Evolutionary conservation across 2,329 filamentous ascomycete species (phyloP).

Genomic region (Botrytis deweyae): DNA sequence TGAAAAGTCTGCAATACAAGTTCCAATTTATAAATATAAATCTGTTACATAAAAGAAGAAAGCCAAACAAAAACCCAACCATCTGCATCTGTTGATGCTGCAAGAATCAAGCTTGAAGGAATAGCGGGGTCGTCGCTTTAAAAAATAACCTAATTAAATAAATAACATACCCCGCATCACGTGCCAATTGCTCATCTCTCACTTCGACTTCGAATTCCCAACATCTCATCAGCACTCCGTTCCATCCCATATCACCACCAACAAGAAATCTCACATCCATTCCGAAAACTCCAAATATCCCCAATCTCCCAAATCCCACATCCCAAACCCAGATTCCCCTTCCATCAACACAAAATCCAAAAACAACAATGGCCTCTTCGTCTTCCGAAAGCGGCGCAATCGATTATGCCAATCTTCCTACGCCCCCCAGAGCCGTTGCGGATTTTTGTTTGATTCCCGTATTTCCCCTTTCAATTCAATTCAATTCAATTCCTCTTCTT

Average conservation of each 20-base stretch:
- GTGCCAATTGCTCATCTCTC: neutral
- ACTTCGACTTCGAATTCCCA: neutral
- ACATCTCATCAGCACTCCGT: neutral
- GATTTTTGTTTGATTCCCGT: slow-evolving; percentile 92
- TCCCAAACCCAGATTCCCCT: rapidly evolving
- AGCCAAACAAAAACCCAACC: neutral
- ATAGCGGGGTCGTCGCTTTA: neutral
- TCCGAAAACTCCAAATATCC: rapidly evolving
- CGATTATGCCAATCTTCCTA: slow-evolving; percentile 28
- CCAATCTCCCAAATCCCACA: neutral
- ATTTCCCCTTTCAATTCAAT: slow-evolving; percentile 9
- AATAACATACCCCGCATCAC: slow-evolving; percentile 3
- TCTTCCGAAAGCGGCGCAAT: slow-evolving; percentile 3
- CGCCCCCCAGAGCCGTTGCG: slow-evolving; percentile 51
- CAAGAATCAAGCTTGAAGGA: neutral
- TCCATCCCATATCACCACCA: neutral
- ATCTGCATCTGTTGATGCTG: neutral
- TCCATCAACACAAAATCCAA: neutral
- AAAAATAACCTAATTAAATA: neutral
- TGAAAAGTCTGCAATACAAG: neutral
- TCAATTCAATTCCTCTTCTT: neutral
- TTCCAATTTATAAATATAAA: neutral
- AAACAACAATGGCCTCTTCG: neutral
- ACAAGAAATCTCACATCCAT: neutral
- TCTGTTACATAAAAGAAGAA: neutral